Evolutionary conservation across 2,329 filamentous ascomycete species (phyloP).

Genomic region (Cladosporium halotolerans): DNA sequence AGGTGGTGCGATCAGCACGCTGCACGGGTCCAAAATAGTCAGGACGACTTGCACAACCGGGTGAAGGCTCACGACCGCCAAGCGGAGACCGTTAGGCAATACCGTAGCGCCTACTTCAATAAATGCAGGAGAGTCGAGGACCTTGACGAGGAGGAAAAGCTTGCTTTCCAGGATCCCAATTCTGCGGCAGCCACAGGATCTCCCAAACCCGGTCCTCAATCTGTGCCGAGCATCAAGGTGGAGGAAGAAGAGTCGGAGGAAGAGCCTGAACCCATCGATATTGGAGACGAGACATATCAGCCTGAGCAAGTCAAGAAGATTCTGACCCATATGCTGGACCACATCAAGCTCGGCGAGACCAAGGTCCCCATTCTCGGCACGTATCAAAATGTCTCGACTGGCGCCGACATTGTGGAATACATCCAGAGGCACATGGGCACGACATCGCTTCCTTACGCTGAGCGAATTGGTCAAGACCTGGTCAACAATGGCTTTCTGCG

Average conservation of each 20-base stretch:
- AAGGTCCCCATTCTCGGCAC: conserved; percentile 94
- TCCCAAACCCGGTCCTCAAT: conserved; percentile 44
- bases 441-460: conserved; percentile 80
- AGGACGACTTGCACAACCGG: conserved; percentile 83
- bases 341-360: conserved; percentile 78
- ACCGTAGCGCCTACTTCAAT: conserved; percentile 96
- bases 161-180: conserved; percentile 85
- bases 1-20: conserved; percentile 97
- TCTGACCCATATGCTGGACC: conserved; percentile 75
- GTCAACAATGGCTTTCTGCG: conserved; percentile 80
- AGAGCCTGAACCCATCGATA: conserved; percentile 80
- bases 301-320: conserved; percentile 89
- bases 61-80: conserved; percentile 94
- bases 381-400: conserved; percentile 86
- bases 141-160: conserved; percentile 95
- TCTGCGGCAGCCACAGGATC: conserved; percentile 41
- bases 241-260: conserved; percentile 46
- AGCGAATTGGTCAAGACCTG: conserved; percentile 91
- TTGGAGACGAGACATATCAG: conserved; percentile 81
- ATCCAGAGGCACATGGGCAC: conserved; percentile 82
- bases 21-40: conserved; percentile 80
- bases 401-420: conserved; percentile 92
- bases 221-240: conserved; percentile 82
- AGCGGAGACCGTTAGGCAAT: conserved; percentile 81
- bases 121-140: conserved; percentile 96